A percentile compares a stretch with the other conserved stretches of the same genome.
These are phyloP conservation scores for Irpex lacteus DNA, from an alignment of 1,284 basidiomycete species.

Conservation along the genomic window DNA sequence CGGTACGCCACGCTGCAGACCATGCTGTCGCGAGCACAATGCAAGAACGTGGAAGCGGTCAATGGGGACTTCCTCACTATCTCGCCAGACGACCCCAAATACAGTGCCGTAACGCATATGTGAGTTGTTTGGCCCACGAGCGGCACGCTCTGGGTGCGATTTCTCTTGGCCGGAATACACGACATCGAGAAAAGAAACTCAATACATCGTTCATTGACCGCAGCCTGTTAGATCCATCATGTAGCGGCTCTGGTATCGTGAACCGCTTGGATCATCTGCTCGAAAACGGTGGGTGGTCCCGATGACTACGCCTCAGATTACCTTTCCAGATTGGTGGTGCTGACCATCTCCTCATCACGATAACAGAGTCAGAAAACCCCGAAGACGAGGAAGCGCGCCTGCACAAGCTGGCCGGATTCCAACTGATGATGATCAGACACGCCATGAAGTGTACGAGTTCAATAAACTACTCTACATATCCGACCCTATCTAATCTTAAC, in stretches of 20 bases:
- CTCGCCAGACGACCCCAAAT: conserved; percentile 64
- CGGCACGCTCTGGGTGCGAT: conserved; percentile 7
- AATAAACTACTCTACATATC: not conserved
- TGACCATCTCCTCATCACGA: not conserved
- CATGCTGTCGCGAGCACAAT: conserved; percentile 82
- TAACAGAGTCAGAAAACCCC: conserved; percentile 23
- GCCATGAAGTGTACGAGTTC: conserved; percentile 81
- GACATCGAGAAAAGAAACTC: not conserved
- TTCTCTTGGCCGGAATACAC: not conserved
- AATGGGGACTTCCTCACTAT: conserved; percentile 79
- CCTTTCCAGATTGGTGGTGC: conserved; percentile 1
- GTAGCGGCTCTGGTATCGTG: conserved; percentile 90
- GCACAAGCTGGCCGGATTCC: conserved; percentile 82
- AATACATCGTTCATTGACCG: conserved; percentile 9
- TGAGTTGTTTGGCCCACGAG: conserved; percentile 34
- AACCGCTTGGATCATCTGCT: conserved; percentile 86
- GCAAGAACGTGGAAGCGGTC: conserved; percentile 72
- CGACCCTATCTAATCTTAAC: not conserved
- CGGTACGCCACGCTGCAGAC: conserved; percentile 78
- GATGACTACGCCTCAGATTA: not conserved
- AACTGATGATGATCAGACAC: conserved; percentile 91
- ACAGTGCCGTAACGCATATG: conserved; percentile 78
- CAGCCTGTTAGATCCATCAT: conserved; percentile 90
- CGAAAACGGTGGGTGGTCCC: conserved; percentile 49
- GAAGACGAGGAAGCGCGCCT: conserved; percentile 60